Conservation (phyloP, 441 rosid species). For the Brassica balearica region DNA sequence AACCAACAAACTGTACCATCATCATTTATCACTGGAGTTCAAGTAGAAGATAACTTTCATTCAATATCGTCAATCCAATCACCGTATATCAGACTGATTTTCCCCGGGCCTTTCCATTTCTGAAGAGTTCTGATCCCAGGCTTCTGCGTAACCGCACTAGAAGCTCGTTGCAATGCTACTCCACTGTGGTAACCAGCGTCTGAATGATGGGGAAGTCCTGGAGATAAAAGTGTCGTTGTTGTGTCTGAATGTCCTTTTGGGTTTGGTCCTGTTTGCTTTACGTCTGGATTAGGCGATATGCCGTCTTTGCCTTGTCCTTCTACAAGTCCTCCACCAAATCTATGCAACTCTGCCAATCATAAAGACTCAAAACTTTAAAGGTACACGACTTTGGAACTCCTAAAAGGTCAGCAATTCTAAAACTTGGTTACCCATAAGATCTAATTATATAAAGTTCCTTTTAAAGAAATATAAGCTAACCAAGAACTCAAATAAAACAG, state of each 20-base stretch:
- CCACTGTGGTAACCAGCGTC: constrained; percentile 65
- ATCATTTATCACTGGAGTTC: constrained; percentile 6
- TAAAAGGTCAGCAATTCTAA: background rate
- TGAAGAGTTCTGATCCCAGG: constrained; percentile 75
- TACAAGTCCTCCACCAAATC: constrained; percentile 73
- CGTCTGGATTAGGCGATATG: constrained; percentile 52
- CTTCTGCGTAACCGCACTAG: constrained; percentile 64
- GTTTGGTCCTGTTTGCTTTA: constrained; percentile 64
- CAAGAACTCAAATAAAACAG: no score
- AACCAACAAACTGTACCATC: constrained; percentile 23
- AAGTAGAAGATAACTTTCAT: constrained; percentile 31
- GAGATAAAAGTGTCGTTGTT: constrained; percentile 48
- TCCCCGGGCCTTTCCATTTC: constrained; percentile 94
- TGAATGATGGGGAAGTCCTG: constrained; percentile 55
- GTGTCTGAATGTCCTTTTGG: constrained; percentile 58
- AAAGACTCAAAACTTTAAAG: constrained; percentile 16
- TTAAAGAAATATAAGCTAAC: no score
- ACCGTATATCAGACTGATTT: constrained; percentile 91
- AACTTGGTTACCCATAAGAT: background rate
- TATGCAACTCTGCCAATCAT: constrained; percentile 67
- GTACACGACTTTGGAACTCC: constrained; percentile 1
- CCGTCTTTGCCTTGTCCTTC: constrained; percentile 64
- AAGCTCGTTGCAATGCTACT: constrained; percentile 66
- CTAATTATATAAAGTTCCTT: no score
- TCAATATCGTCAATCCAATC: constrained; percentile 94